Conservation (phyloP, 331 rosid species). For the Spiraea crenata region DNA sequence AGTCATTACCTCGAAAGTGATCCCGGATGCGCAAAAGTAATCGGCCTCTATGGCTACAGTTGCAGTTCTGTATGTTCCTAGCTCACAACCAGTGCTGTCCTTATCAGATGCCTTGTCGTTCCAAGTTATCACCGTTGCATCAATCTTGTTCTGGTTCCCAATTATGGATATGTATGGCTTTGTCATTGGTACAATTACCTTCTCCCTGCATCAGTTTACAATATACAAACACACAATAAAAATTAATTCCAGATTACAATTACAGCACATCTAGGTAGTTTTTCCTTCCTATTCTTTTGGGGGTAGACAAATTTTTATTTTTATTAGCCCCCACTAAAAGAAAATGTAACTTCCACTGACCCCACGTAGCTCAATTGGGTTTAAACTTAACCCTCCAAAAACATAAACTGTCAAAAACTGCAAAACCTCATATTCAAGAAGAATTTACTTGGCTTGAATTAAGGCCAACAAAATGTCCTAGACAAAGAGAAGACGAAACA, state of each 20-base stretch:
- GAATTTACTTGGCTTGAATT: no score
- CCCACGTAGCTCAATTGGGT: constrained; percentile 9
- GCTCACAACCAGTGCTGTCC: constrained; percentile 42
- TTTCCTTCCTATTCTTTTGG: background rate
- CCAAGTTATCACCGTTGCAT: constrained; percentile 63
- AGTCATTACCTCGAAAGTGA: constrained; percentile 67
- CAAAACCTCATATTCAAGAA: background rate
- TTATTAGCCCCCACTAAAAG: background rate
- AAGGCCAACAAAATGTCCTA: no score
- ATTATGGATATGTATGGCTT: constrained; percentile 82
- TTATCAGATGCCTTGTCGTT: constrained; percentile 73
- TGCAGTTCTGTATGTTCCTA: constrained; percentile 79
- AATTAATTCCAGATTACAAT: background rate
- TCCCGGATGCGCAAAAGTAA: constrained; percentile 72
- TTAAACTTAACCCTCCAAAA: background rate
- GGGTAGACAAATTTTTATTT: background rate
- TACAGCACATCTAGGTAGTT: background rate
- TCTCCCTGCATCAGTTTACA: constrained; percentile 57
- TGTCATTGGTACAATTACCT: constrained; percentile 60
- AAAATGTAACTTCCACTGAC: background rate
- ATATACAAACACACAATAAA: background rate
- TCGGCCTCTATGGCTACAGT: constrained; percentile 71
- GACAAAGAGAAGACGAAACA: background rate
- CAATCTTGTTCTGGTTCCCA: constrained; percentile 46
- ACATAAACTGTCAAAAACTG: background rate